These are phyloP conservation scores for Metarhizium album DNA, from an alignment of 2,329 filamentous ascomycete genomes.

Conservation along the genomic window DNA sequence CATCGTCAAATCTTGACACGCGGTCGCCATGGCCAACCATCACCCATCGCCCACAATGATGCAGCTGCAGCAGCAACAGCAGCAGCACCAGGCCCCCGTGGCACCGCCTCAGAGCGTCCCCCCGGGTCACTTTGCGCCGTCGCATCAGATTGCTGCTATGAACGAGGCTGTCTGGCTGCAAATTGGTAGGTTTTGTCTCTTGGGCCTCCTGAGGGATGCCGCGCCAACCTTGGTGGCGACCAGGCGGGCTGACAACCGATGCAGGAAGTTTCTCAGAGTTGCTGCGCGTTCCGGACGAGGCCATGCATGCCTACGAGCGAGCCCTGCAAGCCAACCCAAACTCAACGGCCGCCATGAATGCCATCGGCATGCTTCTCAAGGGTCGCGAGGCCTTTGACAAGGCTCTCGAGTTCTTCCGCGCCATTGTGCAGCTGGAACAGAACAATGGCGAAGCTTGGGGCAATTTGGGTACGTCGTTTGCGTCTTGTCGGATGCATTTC, in stretches of 20 bases:
- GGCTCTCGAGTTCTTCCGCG: slow-evolving; percentile 85
- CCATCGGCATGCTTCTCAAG: slow-evolving; percentile 82
- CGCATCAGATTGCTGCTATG: slow-evolving; percentile 64
- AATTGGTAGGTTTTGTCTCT: slow-evolving; percentile 56
- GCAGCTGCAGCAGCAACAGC: slow-evolving; percentile 42
- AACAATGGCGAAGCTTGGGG: slow-evolving; percentile 95
- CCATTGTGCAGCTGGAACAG: slow-evolving; percentile 79
- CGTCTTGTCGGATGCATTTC: slow-evolving; percentile 14
- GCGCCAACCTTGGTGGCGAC: not conserved
- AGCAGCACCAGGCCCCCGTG: slow-evolving; percentile 48
- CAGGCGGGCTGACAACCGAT: not conserved
- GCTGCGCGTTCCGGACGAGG: slow-evolving; percentile 79
- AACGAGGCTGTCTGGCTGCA: slow-evolving; percentile 90
- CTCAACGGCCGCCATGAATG: slow-evolving; percentile 86
- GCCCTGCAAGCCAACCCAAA: slow-evolving; percentile 79
- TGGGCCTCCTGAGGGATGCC: slow-evolving; percentile 4
- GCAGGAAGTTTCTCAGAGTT: slow-evolving; percentile 77
- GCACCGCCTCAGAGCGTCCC: slow-evolving; percentile 44
- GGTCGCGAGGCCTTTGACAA: slow-evolving; percentile 90
- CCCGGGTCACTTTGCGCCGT: slow-evolving; percentile 49
- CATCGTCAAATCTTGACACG: not conserved
- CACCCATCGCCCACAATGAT: slow-evolving; percentile 76
- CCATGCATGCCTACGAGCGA: slow-evolving; percentile 82
- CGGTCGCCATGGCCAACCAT: slow-evolving; percentile 56
- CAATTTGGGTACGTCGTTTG: slow-evolving; percentile 59